phyloP scores from a whole-genome alignment of 2,329 filamentous ascomycete genomes.

The Arthrobotrys megalospora region DNA sequence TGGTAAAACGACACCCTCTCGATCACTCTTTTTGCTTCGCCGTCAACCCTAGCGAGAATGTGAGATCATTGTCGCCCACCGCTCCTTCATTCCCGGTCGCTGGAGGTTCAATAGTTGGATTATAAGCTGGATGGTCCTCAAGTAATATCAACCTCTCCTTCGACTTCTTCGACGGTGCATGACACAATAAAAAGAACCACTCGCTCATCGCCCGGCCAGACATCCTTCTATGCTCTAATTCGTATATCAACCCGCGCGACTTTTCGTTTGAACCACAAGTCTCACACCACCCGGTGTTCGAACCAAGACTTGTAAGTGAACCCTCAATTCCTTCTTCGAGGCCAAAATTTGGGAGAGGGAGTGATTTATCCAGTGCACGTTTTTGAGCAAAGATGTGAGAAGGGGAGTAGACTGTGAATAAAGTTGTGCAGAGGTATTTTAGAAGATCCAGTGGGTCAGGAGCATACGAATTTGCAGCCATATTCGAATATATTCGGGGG shows the following conservation, averaged over 20 bases:
- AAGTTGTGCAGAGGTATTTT: constrained; percentile 87
- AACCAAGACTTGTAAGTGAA: constrained; percentile 78
- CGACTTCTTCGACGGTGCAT: constrained; percentile 54
- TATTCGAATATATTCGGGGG: constrained; percentile 70
- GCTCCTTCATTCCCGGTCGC: constrained; percentile 67
- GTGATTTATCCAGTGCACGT: constrained; percentile 81
- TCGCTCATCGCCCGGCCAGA: constrained; percentile 84
- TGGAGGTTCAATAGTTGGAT: constrained; percentile 68
- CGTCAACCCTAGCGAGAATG: constrained; percentile 88
- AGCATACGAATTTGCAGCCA: constrained; percentile 67
- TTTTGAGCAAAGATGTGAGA: constrained; percentile 81
- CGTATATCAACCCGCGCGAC: constrained; percentile 77
- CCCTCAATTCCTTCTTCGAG: constrained; percentile 84
- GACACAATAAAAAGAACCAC: constrained; percentile 73
- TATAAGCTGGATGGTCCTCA: constrained; percentile 82
- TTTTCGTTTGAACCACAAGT: constrained; percentile 69
- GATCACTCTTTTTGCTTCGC: constrained; percentile 88
- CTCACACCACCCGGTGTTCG: constrained; percentile 67
- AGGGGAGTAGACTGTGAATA: constrained; percentile 81
- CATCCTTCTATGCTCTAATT: constrained; percentile 81
- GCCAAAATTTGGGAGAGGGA: constrained; percentile 83
- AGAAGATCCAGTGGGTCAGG: constrained; percentile 81
- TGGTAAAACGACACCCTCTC: constrained; percentile 90
- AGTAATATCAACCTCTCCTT: constrained; percentile 75
- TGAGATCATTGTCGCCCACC: constrained; percentile 71